phyloP scores from a whole-genome alignment of 2,329 filamentous ascomycete species.

The Fusarium subtropicale region DNA sequence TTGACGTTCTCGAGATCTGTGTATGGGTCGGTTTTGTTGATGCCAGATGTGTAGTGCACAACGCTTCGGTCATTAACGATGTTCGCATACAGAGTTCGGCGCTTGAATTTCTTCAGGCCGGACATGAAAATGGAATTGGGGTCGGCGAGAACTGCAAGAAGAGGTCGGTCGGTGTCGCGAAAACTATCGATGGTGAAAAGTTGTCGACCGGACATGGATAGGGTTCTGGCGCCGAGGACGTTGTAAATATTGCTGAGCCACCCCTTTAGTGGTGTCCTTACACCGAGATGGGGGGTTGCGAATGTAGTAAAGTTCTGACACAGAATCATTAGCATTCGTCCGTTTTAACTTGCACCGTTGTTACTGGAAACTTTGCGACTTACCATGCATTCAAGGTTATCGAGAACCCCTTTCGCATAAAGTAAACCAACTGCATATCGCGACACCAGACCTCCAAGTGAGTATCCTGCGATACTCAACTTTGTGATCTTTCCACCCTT shows the following conservation, averaged over 20 bases:
- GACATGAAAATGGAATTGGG: conserved; percentile 86
- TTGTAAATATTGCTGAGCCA: conserved; percentile 80
- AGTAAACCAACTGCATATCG: conserved; percentile 89
- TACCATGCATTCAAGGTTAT: conserved; percentile 82
- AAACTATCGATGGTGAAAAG: conserved; percentile 90
- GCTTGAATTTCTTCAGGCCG: conserved; percentile 79
- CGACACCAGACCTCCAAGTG: conserved; percentile 85
- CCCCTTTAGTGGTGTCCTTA: conserved; percentile 75
- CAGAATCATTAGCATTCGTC: conserved; percentile 24
- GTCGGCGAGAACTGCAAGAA: conserved; percentile 85
- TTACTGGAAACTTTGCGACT: neutral
- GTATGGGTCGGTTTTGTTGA: conserved; percentile 83
- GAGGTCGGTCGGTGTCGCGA: conserved; percentile 81
- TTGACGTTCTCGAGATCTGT: conserved; percentile 73
- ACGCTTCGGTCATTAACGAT: conserved; percentile 87
- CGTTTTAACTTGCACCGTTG: neutral
- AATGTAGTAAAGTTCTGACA: conserved; percentile 90
- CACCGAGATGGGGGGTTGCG: conserved; percentile 85
- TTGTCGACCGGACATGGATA: conserved; percentile 87
- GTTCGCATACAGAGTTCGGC: conserved; percentile 85
- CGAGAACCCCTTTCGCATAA: conserved; percentile 82
- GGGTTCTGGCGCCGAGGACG: conserved; percentile 80
- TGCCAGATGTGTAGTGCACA: conserved; percentile 84
- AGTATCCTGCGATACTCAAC: conserved; percentile 90
- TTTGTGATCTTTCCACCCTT: conserved; percentile 80